Percentiles rank a stretch among this genome's conserved stretches.
phyloP scores from a whole-genome alignment of 176 grass and related monocot genomes.

The Phoenix dactylifera region DNA sequence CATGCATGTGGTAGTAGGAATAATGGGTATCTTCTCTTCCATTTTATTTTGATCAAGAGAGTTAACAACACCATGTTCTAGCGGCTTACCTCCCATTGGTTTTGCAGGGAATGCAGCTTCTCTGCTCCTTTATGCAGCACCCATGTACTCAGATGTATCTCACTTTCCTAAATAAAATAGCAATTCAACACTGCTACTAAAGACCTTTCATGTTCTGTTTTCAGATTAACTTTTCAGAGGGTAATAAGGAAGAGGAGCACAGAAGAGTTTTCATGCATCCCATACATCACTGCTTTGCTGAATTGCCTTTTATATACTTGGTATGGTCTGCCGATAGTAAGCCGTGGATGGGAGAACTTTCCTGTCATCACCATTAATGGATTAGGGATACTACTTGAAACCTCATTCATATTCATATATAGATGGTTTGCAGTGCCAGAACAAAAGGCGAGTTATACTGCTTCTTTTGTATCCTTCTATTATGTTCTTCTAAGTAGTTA shows the following conservation, averaged over 20 bases:
- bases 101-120: slow-evolving; percentile 50
- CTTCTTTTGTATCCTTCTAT: not conserved
- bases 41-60: not conserved
- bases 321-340: slow-evolving; percentile 63
- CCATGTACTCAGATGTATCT: slow-evolving; percentile 32
- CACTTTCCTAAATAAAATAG: not conserved
- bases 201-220: slow-evolving; percentile 8
- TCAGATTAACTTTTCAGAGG: slow-evolving; percentile 60
- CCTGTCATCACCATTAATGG: slow-evolving; percentile 33
- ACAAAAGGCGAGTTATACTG: slow-evolving; percentile 35
- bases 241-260: slow-evolving; percentile 57
- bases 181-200: not conserved
- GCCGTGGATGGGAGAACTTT: slow-evolving; percentile 58
- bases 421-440: slow-evolving; percentile 48
- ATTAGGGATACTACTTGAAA: slow-evolving; percentile 41
- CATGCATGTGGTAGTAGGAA: slow-evolving; percentile 32
- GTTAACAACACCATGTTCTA: not conserved
- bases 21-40: slow-evolving; percentile 36
- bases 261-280: slow-evolving; percentile 64
- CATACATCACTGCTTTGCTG: slow-evolving; percentile 43
- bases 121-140: slow-evolving; percentile 53
- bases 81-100: not conserved
- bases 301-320: slow-evolving; percentile 51
- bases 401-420: slow-evolving; percentile 56
- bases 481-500: not conserved